Conservation (phyloP, 345 rosid genomes). For the Leavenworthia alabamica region DNA sequence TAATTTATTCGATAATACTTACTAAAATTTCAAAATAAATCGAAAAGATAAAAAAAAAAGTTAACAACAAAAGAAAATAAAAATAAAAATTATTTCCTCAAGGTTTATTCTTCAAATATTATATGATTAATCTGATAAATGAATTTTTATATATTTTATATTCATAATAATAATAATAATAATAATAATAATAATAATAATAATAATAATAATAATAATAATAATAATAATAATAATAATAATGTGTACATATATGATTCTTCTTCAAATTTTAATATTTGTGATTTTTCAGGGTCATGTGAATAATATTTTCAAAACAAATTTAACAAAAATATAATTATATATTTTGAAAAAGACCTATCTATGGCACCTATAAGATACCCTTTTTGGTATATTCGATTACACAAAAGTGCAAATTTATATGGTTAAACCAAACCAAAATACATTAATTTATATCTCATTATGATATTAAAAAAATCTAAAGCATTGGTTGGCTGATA, state of each 20-base stretch:
- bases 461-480: background rate
- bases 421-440: background rate
- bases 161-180: too few relatives aligned
- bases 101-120: background rate
- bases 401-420: background rate
- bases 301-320: background rate
- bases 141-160: too few relatives aligned
- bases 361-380: background rate
- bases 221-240: too few relatives aligned
- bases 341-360: background rate
- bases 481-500: slow-evolving; percentile 22
- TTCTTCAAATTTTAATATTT: background rate
- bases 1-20: too few relatives aligned
- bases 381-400: background rate
- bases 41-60: too few relatives aligned
- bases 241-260: background rate
- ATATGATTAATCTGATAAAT: background rate
- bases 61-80: too few relatives aligned
- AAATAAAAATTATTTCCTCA: background rate
- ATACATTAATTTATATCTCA: background rate
- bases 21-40: too few relatives aligned
- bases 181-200: too few relatives aligned
- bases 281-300: background rate
- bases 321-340: background rate
- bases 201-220: too few relatives aligned